Percentiles rank a stretch among this genome's conserved stretches.
Conservation (phyloP, 495 filamentous ascomycete species). For the Penicillium silybi region DNA sequence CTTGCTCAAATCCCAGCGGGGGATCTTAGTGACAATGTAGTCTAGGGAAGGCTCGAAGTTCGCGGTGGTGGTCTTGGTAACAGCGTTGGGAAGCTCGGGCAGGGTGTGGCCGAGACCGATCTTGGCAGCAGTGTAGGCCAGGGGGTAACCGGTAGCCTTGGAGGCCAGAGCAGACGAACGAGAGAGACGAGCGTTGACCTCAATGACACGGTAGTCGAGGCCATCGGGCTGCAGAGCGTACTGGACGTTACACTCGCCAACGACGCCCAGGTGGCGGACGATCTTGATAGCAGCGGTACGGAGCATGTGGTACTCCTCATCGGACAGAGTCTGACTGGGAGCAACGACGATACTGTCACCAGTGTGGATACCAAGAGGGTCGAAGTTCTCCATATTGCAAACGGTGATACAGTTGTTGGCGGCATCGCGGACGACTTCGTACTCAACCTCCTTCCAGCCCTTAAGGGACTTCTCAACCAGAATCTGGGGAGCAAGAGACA, state of each 20-base stretch:
- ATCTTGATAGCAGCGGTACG: conserved; percentile 95
- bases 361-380: conserved; percentile 92
- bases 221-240: conserved; percentile 94
- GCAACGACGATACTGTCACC: conserved; percentile 97
- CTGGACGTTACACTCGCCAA: conserved; percentile 97
- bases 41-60: conserved; percentile 98
- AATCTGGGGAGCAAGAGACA: conserved; percentile 95
- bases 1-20: conserved; percentile 94
- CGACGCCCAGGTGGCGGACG: conserved; percentile 89
- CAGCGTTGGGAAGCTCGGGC: conserved; percentile 92
- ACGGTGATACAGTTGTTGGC: conserved; percentile 98
- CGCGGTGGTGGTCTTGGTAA: conserved; percentile 96
- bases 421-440: conserved; percentile 92
- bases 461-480: conserved; percentile 99
- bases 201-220: conserved; percentile 94
- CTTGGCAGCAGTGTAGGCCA: conserved; percentile 96
- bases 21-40: conserved; percentile 98
- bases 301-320: conserved; percentile 99
- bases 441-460: conserved; percentile 98
- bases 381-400: conserved; percentile 99
- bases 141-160: conserved; percentile 93
- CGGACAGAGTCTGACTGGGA: conserved; percentile 89
- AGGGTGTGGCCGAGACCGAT: conserved; percentile 93
- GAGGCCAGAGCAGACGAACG: conserved; percentile 92
- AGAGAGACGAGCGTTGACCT: conserved; percentile 95